A percentile compares a stretch with the other conserved stretches of the same genome.
Evolutionary conservation across 768 basidiomycete species (phyloP).

Genomic region (Hygrocybe punicea): DNA sequence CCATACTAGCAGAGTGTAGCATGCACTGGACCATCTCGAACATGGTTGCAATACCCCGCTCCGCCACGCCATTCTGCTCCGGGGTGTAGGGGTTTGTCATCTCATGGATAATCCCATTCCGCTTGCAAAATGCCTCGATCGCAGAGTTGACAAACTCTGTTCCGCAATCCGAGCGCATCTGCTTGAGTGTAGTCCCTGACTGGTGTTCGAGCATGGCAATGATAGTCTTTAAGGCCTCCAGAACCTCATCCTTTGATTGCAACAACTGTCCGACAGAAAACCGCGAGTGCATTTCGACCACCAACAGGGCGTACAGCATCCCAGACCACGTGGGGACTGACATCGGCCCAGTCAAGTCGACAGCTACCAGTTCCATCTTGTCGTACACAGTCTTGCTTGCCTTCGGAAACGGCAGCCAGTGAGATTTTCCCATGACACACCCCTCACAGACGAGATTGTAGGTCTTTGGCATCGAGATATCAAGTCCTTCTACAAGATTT

Average conservation of each 20-base stretch:
- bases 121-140: slow-evolving; percentile 13
- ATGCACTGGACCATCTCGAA: slow-evolving; percentile 21
- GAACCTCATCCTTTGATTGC: slow-evolving; percentile 11
- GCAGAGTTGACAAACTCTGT: slow-evolving; percentile 19
- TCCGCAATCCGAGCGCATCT: slow-evolving; percentile 23
- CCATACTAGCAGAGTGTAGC: slow-evolving; percentile 17
- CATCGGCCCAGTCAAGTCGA: too few species aligned
- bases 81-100: slow-evolving; percentile 28
- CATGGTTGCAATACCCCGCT: slow-evolving; percentile 25
- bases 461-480: slow-evolving; percentile 15
- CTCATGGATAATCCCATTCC: slow-evolving; percentile 26
- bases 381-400: slow-evolving; percentile 19
- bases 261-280: background rate
- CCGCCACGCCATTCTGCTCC: slow-evolving; percentile 32
- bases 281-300: background rate
- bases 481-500: slow-evolving; percentile 24
- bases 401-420: slow-evolving; percentile 23
- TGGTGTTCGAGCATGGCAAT: slow-evolving; percentile 14
- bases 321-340: too few species aligned
- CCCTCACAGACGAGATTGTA: slow-evolving; percentile 22
- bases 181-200: slow-evolving; percentile 10
- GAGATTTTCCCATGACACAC: slow-evolving; percentile 27
- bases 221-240: slow-evolving; percentile 8
- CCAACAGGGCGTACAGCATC: too few species aligned
- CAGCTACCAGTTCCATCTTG: too few species aligned